Percentiles rank a stretch among this genome's conserved stretches.
These are phyloP conservation scores for Dryadomyces sulphureus DNA, from an alignment of 2,329 filamentous ascomycete genomes.

Conservation along the genomic window DNA sequence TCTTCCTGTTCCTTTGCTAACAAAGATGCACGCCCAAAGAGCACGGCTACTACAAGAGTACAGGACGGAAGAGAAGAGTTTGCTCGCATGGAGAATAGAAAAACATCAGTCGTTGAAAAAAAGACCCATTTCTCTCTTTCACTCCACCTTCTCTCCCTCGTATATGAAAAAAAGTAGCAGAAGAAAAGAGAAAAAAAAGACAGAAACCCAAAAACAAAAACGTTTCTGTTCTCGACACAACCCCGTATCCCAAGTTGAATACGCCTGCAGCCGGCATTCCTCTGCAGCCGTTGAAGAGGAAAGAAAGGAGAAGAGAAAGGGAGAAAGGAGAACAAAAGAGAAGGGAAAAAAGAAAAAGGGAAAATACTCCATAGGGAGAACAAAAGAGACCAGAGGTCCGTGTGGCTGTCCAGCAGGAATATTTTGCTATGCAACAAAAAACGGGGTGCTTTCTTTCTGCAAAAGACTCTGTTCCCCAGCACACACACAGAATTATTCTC, in stretches of 20 bases:
- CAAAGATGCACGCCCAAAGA: too few species aligned
- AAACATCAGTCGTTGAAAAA: neutral
- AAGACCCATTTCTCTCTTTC: neutral
- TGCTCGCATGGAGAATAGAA: neutral
- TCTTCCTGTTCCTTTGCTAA: too few species aligned
- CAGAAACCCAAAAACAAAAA: neutral
- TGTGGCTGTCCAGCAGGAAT: neutral
- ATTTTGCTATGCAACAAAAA: too few species aligned
- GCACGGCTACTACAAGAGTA: too few species aligned
- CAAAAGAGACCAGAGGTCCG: neutral
- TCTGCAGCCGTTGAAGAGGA: neutral
- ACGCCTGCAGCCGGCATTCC: neutral
- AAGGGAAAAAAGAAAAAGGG: neutral
- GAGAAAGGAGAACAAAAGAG: neutral
- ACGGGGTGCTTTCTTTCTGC: too few species aligned
- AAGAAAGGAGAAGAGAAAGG: neutral
- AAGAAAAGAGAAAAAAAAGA: neutral
- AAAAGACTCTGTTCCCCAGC: neutral
- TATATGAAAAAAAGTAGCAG: neutral
- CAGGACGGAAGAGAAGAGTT: neutral
- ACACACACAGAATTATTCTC: constrained; percentile 5
- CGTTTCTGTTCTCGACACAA: neutral
- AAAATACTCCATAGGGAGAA: too few species aligned
- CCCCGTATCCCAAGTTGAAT: neutral
- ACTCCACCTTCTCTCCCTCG: neutral